Conservation (phyloP, 352 stramenopile species). For the Globisporangium radiosum region DNA sequence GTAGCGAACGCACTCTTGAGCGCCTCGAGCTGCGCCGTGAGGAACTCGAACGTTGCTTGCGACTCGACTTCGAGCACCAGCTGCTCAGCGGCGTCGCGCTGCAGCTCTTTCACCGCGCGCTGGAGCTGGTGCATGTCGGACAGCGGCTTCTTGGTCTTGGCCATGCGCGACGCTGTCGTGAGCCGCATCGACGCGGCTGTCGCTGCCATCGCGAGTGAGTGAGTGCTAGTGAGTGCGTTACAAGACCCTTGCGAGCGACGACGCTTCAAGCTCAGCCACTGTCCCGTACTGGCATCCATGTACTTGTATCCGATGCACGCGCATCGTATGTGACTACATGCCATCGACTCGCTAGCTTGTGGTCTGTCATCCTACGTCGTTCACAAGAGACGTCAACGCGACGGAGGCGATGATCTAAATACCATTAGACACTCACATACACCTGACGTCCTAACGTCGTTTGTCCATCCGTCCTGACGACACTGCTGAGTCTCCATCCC, state of each 20-base stretch:
- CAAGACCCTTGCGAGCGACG: no score
- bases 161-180: constrained; percentile 48
- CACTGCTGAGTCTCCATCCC: not conserved
- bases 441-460: not conserved
- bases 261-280: no score
- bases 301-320: no score
- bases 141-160: constrained; percentile 75
- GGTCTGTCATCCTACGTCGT: no score
- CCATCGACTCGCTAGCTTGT: no score
- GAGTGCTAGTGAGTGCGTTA: no score
- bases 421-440: constrained; percentile 4
- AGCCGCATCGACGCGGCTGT: constrained; percentile 44
- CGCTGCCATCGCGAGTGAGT: constrained; percentile 4
- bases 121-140: constrained; percentile 81
- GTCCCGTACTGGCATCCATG: no score
- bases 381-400: no score
- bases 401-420: constrained; percentile 5
- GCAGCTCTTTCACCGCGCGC: constrained; percentile 66
- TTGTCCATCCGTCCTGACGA: not conserved
- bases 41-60: constrained; percentile 77
- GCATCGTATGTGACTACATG: no score
- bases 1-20: constrained; percentile 74
- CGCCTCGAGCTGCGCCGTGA: constrained; percentile 69
- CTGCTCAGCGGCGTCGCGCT: constrained; percentile 68
- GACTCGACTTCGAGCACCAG: constrained; percentile 73